A percentile compares a stretch with the other conserved stretches of the same genome.
Evolutionary conservation across 768 basidiomycete species (phyloP).

Genomic region (Serendipita sp.): DNA sequence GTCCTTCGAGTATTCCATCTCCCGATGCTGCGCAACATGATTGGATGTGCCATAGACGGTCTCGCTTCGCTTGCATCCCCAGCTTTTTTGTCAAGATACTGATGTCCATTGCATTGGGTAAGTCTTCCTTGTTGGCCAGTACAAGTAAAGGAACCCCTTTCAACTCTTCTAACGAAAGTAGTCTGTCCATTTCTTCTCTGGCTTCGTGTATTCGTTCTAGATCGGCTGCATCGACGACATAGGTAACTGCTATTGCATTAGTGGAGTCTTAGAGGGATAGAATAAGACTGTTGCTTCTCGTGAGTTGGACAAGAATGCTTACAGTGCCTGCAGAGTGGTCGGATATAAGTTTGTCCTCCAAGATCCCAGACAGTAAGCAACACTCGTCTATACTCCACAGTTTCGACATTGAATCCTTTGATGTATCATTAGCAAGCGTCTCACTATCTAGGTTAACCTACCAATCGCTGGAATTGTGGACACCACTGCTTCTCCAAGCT

Average conservation of each 20-base stretch:
- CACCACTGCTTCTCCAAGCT: background rate
- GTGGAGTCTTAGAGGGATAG: background rate
- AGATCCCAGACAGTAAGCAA: background rate
- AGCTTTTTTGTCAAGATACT: background rate
- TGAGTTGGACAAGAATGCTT: background rate
- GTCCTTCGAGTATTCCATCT: constrained; percentile 95
- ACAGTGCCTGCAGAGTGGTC: background rate
- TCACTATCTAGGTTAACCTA: too few species aligned
- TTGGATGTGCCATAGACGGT: background rate
- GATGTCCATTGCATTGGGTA: background rate
- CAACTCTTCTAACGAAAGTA: constrained; percentile 24
- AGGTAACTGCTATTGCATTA: constrained; percentile 30
- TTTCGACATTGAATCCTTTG: background rate
- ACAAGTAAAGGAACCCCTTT: constrained; percentile 29
- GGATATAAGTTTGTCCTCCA: background rate
- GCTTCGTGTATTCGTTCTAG: constrained; percentile 36
- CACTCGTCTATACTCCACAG: background rate
- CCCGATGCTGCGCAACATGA: constrained; percentile 69
- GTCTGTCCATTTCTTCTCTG: constrained; percentile 28
- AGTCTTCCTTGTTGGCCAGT: constrained; percentile 6
- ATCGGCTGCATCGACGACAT: constrained; percentile 45
- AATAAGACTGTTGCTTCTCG: too few species aligned
- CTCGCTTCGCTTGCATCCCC: background rate
- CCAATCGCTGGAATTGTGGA: too few species aligned
- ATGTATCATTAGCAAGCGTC: background rate